Evolutionary conservation across 805 yeast genomes (phyloP).

Genomic region (Candida railenensis): DNA sequence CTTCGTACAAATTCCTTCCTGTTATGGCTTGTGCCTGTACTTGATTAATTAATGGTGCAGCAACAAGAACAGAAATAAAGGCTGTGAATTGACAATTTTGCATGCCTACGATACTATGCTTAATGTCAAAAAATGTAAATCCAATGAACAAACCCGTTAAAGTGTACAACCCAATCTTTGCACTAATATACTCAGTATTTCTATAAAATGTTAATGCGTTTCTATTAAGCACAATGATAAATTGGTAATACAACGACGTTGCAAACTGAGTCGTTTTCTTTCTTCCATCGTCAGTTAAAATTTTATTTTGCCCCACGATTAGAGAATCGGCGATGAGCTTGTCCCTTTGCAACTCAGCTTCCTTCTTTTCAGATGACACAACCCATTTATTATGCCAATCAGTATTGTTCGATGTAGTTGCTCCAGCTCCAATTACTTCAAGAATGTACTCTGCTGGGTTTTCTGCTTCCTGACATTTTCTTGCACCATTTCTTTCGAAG

Average conservation of each 20-base stretch:
- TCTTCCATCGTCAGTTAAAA: constrained; percentile 8
- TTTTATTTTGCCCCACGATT: not conserved
- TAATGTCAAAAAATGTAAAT: constrained; percentile 18
- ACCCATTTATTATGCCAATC: constrained; percentile 70
- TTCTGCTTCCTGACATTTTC: constrained; percentile 53
- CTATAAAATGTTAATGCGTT: constrained; percentile 32
- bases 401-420: constrained; percentile 56
- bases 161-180: constrained; percentile 48
- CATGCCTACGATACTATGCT: constrained; percentile 46
- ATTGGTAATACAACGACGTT: constrained; percentile 18
- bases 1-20: constrained; percentile 64
- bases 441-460: constrained; percentile 79
- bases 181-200: constrained; percentile 37
- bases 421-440: constrained; percentile 78
- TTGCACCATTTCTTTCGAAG: constrained; percentile 40
- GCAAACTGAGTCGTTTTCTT: constrained; percentile 11
- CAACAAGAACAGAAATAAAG: constrained; percentile 56
- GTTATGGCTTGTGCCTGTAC: constrained; percentile 57
- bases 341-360: constrained; percentile 11
- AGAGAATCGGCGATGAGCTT: constrained; percentile 10
- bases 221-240: constrained; percentile 15
- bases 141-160: constrained; percentile 44
- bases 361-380: constrained; percentile 17
- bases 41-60: constrained; percentile 62
- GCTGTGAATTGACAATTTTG: constrained; percentile 60